These are phyloP conservation scores for Eutrema japonicum DNA, from an alignment of 345 rosid species.

Conservation along the genomic window DNA sequence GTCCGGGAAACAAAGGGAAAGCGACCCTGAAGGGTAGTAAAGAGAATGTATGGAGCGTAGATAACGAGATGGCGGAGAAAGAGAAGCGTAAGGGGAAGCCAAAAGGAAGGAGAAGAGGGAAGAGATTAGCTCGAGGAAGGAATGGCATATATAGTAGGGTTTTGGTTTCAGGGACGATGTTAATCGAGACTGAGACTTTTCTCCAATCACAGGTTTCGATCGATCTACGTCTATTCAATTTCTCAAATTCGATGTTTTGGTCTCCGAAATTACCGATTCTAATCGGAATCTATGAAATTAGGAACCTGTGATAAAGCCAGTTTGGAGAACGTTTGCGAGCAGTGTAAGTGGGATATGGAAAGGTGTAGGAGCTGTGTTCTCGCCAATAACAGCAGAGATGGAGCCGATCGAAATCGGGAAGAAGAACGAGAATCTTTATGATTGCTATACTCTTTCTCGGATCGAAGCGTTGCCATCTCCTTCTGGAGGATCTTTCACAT, in stretches of 20 bases:
- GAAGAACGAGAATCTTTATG: conserved; percentile 69
- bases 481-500: conserved; percentile 37
- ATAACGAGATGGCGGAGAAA: conserved; percentile 63
- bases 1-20: conserved; percentile 43
- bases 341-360: conserved; percentile 98
- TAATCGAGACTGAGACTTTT: conserved; percentile 75
- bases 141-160: conserved; percentile 49
- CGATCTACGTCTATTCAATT: background rate
- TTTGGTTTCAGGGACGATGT: conserved; percentile 72
- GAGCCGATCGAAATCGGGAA: conserved; percentile 84
- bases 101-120: conserved; percentile 55
- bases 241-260: background rate
- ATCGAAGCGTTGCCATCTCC: conserved; percentile 54
- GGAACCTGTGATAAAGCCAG: conserved; percentile 92
- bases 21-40: conserved; percentile 56
- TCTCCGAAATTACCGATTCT: background rate
- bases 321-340: conserved; percentile 84
- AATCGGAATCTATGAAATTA: conserved; percentile 21
- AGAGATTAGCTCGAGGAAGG: conserved; percentile 50
- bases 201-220: conserved; percentile 82
- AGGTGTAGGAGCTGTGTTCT: conserved; percentile 91
- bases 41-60: conserved; percentile 82
- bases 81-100: conserved; percentile 45
- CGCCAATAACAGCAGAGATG: conserved; percentile 85
- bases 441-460: conserved; percentile 71